A percentile compares a stretch with the other conserved stretches of the same genome.
Evolutionary conservation across 2,329 filamentous ascomycete species (phyloP).

Genomic region (Calonectria honghensis): DNA sequence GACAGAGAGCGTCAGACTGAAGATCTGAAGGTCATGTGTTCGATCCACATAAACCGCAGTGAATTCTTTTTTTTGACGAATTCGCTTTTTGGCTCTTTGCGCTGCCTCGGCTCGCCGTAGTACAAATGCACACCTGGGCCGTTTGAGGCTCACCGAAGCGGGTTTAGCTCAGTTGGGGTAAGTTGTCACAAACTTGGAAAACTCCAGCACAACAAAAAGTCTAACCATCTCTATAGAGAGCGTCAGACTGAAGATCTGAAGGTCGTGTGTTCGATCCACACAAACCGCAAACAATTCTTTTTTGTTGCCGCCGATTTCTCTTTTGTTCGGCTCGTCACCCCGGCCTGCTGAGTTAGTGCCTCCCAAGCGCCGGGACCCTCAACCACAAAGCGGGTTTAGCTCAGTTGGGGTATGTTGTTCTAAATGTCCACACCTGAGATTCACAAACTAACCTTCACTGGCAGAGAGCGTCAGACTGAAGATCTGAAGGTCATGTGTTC

Average conservation of each 20-base stretch:
- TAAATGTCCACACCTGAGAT: conserved; percentile 7
- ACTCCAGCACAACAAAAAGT: neutral
- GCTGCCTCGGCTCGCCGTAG: neutral
- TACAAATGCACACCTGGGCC: conserved; percentile 4
- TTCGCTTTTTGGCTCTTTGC: neutral
- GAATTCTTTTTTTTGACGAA: conserved; percentile 6
- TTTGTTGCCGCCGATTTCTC: neutral
- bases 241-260: too few species aligned
- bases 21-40: conserved; percentile 44
- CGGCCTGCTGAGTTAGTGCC: neutral
- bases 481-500: conserved; percentile 43
- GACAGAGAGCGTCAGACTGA: conserved; percentile 43
- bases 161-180: conserved; percentile 43
- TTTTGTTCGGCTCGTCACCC: neutral
- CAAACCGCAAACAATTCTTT: conserved; percentile 35
- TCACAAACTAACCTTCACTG: conserved; percentile 38
- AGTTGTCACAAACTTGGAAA: conserved; percentile 16
- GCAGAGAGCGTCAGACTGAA: conserved; percentile 42
- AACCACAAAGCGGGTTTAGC: conserved; percentile 39
- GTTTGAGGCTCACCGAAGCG: conserved; percentile 19
- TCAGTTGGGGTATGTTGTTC: conserved; percentile 39
- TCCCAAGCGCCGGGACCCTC: neutral
- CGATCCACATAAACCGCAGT: conserved; percentile 40
- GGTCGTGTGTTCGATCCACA: conserved; percentile 27
- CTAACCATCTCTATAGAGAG: conserved; percentile 32